phyloP scores from a whole-genome alignment of 768 basidiomycete species.

The Termitomyces heimii region DNA sequence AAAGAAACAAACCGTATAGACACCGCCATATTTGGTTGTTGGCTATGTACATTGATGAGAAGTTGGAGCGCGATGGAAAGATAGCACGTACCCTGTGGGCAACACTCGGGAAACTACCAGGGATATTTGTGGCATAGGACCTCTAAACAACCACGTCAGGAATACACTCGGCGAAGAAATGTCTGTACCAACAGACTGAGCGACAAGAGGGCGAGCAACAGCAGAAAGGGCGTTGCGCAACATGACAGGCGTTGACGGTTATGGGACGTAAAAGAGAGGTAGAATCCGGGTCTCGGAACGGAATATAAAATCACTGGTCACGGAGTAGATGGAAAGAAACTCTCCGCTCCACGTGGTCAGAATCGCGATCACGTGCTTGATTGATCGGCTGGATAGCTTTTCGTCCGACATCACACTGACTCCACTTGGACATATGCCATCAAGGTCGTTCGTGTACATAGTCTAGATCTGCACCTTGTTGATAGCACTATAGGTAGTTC shows the following conservation, averaged over 20 bases:
- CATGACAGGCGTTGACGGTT: constrained; percentile 39
- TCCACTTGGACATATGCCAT: neutral
- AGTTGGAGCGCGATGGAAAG: constrained; percentile 10
- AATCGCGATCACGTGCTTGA: constrained; percentile 9
- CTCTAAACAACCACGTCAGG: constrained; percentile 34
- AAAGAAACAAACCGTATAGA: constrained; percentile 67
- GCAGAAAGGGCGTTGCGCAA: constrained; percentile 60
- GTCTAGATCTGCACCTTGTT: too few species aligned
- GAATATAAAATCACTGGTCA: constrained; percentile 5
- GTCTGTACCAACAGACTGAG: constrained; percentile 41
- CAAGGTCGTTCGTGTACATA: too few species aligned
- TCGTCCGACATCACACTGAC: neutral
- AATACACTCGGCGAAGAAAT: neutral
- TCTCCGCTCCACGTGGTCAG: constrained; percentile 11
- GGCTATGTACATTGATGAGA: constrained; percentile 37
- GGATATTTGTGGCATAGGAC: constrained; percentile 62
- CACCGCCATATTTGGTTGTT: constrained; percentile 87
- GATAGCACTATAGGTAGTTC: neutral
- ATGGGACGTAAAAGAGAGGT: constrained; percentile 18
- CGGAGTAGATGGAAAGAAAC: neutral
- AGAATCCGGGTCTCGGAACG: constrained; percentile 23
- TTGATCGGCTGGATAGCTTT: neutral
- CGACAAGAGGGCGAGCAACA: constrained; percentile 45
- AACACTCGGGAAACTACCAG: constrained; percentile 74
- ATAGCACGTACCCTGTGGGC: constrained; percentile 53